Conservation (phyloP, 2,329 filamentous ascomycete genomes). For the Colletotrichum lindemuthianum region DNA sequence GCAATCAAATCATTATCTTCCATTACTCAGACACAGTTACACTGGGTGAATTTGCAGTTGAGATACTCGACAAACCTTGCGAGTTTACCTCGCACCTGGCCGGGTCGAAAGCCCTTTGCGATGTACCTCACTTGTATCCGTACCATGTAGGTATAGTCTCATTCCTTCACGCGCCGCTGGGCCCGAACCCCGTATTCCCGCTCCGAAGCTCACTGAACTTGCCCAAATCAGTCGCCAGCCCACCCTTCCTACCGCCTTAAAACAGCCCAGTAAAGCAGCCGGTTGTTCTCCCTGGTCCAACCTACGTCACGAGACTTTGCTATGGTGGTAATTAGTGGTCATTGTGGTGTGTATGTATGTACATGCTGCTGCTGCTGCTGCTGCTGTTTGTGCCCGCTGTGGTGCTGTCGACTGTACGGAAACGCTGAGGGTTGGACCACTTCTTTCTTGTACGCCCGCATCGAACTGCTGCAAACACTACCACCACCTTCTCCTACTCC, state of each 20-base stretch:
- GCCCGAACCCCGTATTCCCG: conserved; percentile 19
- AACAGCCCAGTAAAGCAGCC: conserved; percentile 23
- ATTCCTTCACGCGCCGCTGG: not conserved
- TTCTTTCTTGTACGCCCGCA: not conserved
- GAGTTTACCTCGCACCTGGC: too few species aligned
- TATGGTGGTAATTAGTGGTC: conserved; percentile 1
- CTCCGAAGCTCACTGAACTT: conserved; percentile 16
- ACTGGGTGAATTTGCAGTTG: too few species aligned
- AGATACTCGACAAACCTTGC: too few species aligned
- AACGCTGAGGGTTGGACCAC: not conserved
- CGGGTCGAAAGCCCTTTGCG: too few species aligned
- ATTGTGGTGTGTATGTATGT: too few species aligned
- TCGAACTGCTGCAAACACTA: too few species aligned
- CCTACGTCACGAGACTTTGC: conserved; percentile 32
- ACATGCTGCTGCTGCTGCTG: too few species aligned
- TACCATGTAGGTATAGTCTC: too few species aligned
- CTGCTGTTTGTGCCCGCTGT: too few species aligned
- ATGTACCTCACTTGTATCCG: not conserved
- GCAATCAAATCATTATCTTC: too few species aligned
- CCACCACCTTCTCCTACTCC: not conserved
- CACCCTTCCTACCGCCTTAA: not conserved
- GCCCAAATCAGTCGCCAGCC: conserved; percentile 5
- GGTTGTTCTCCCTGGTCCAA: conserved; percentile 24
- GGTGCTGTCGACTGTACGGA: too few species aligned
- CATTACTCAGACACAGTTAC: too few species aligned